A percentile compares a stretch with the other conserved stretches of the same genome.
Evolutionary conservation across 176 grass and related monocot species (phyloP).

Genomic region (Oryza longistaminata): DNA sequence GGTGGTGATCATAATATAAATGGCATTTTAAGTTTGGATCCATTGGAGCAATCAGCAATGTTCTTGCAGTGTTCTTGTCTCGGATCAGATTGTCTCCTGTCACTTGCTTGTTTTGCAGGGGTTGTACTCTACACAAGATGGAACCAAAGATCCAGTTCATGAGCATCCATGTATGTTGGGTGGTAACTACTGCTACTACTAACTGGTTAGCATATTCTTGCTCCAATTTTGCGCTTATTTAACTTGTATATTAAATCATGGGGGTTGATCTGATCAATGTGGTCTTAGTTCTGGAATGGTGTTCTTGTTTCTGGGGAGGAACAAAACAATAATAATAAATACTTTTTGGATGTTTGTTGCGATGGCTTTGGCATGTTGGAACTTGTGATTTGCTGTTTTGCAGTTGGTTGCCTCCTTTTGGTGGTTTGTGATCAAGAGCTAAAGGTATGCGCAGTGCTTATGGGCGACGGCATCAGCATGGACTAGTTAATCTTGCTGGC

Average conservation of each 20-base stretch:
- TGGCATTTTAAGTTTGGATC: constrained; percentile 38
- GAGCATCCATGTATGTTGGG: neutral
- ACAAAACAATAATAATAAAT: constrained; percentile 15
- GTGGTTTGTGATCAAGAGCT: constrained; percentile 38
- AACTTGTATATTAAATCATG: neutral
- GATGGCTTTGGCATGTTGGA: constrained; percentile 35
- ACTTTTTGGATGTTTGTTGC: constrained; percentile 48
- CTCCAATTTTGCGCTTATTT: neutral
- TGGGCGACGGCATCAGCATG: neutral
- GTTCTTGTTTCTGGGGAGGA: constrained; percentile 14
- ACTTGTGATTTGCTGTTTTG: constrained; percentile 47
- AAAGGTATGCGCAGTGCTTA: neutral
- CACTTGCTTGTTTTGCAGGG: neutral
- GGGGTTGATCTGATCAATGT: neutral
- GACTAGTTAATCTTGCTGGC: neutral
- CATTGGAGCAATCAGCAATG: neutral
- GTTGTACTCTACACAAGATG: neutral
- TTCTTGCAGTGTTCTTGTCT: neutral
- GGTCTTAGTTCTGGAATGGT: neutral
- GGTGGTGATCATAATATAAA: constrained; percentile 55
- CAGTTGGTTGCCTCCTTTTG: constrained; percentile 45
- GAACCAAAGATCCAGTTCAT: neutral
- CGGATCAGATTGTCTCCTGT: neutral
- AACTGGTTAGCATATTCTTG: neutral
- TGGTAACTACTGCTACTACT: neutral